A percentile compares a stretch with the other conserved stretches of the same genome.
Conservation (phyloP, 192 early-diverging fungal genomes). For the Kickxella alabastrina region DNA sequence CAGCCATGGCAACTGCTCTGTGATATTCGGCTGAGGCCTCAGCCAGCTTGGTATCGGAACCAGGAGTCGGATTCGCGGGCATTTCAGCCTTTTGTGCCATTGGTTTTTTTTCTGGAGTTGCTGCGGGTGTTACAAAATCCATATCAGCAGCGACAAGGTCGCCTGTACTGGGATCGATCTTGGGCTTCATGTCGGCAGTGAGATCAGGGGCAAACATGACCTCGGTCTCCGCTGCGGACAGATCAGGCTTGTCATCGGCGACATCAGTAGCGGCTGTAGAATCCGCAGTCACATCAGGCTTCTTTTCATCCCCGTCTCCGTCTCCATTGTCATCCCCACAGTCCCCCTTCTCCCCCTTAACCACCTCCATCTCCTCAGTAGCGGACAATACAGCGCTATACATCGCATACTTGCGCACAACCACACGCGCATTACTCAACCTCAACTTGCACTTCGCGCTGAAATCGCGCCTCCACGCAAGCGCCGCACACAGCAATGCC, state of each 20-base stretch:
- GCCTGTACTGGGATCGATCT: too few species aligned
- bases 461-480: conserved; percentile 61
- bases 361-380: too few species aligned
- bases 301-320: background rate
- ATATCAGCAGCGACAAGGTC: too few species aligned
- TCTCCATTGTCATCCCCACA: conserved; percentile 10
- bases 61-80: background rate
- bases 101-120: conserved; percentile 1
- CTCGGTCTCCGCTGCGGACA: background rate
- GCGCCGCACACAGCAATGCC: conserved; percentile 62
- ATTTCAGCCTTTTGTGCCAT: too few species aligned
- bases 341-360: conserved; percentile 13
- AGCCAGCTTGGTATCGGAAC: too few species aligned
- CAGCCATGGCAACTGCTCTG: too few species aligned
- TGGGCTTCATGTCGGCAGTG: too few species aligned
- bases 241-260: background rate
- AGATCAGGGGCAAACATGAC: too few species aligned
- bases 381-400: conserved; percentile 39
- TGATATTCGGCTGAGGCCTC: too few species aligned
- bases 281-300: background rate
- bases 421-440: conserved; percentile 30
- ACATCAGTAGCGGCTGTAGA: background rate
- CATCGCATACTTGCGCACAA: conserved; percentile 37
- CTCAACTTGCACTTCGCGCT: conserved; percentile 33
- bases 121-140: too few species aligned